These are phyloP conservation scores for Fusarium xyrophilum DNA, from an alignment of 2,329 filamentous ascomycete genomes.

Conservation along the genomic window DNA sequence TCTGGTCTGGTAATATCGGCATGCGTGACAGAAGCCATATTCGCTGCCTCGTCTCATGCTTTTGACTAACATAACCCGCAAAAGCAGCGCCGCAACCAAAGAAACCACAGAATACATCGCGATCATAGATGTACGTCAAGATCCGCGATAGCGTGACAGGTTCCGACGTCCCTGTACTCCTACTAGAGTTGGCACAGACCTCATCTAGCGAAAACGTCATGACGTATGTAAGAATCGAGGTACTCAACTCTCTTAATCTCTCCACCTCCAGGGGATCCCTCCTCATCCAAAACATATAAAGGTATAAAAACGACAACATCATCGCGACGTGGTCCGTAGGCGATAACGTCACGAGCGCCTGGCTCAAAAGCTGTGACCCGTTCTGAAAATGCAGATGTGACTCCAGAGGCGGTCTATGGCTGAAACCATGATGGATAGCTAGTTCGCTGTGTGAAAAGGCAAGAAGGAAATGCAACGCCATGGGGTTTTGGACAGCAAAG, in stretches of 20 bases:
- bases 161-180: neutral
- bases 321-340: neutral
- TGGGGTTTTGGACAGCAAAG: slow-evolving; percentile 7
- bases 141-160: neutral
- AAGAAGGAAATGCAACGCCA: slow-evolving; percentile 1
- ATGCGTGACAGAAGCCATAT: slow-evolving; percentile 8
- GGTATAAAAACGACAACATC: slow-evolving; percentile 14
- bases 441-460: slow-evolving; percentile 7
- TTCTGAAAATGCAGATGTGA: slow-evolving; percentile 6
- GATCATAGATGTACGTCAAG: slow-evolving; percentile 8
- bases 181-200: neutral
- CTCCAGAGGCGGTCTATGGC: neutral
- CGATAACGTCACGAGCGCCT: neutral
- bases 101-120: slow-evolving; percentile 12
- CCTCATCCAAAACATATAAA: slow-evolving; percentile 15
- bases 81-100: neutral
- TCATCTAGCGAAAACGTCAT: slow-evolving; percentile 3
- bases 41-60: slow-evolving; percentile 10
- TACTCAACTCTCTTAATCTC: neutral
- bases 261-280: neutral
- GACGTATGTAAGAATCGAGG: neutral
- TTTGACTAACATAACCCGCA: neutral
- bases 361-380: neutral
- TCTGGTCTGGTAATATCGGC: neutral
- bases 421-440: slow-evolving; percentile 1